phyloP scores from a whole-genome alignment of 495 filamentous ascomycete species.

The Xylaria castorea region DNA sequence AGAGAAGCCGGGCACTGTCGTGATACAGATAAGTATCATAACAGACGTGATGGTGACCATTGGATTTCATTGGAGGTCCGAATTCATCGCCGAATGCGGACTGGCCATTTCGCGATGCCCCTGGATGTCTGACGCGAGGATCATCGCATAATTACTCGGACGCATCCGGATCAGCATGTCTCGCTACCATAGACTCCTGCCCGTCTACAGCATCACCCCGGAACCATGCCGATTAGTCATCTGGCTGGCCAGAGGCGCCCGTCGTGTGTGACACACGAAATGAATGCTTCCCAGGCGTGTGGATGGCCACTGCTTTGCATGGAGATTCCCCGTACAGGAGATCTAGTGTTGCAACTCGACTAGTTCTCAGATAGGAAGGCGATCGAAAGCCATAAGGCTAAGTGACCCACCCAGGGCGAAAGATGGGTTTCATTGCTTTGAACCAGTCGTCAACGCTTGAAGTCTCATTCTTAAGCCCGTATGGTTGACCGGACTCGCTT shows the following conservation, averaged over 20 bases:
- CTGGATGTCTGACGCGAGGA: neutral
- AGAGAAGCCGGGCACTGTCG: neutral
- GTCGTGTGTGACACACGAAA: conserved; percentile 13
- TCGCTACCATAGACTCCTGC: neutral
- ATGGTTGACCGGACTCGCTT: neutral
- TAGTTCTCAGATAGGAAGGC: conserved; percentile 26
- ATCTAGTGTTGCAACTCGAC: conserved; percentile 2
- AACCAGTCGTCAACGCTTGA: neutral
- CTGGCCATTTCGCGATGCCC: neutral
- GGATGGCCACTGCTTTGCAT: neutral
- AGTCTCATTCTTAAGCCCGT: neutral
- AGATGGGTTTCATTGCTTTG: neutral
- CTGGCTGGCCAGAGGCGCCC: neutral
- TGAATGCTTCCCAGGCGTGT: neutral
- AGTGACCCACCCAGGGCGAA: neutral
- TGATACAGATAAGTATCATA: neutral
- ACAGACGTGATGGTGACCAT: neutral
- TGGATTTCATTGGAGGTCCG: neutral
- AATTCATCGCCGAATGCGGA: neutral
- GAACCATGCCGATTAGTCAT: neutral
- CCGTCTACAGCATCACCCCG: neutral
- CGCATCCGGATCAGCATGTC: conserved; percentile 24
- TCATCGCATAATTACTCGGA: conserved; percentile 21
- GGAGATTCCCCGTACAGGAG: neutral
- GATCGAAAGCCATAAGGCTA: conserved; percentile 19